Conservation (phyloP, 2,329 filamentous ascomycete genomes). For the Aspergillus hiratsukae region DNA sequence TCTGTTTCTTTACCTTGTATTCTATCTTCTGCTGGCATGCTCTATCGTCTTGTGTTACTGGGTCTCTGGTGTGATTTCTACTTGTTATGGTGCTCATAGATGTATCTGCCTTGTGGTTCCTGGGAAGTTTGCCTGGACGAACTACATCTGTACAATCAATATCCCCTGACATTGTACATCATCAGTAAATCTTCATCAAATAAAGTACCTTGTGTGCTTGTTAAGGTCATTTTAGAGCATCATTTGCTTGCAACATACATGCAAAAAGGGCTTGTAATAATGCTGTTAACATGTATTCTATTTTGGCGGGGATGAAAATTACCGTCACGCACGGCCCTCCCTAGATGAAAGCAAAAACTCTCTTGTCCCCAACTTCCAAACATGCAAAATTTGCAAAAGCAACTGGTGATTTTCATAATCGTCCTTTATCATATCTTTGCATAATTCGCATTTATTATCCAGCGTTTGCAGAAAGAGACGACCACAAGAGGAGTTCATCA, state of each 20-base stretch:
- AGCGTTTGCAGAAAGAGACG: not conserved
- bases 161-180: slow-evolving; percentile 4
- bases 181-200: not conserved
- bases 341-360: slow-evolving; percentile 2
- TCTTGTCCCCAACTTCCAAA: not conserved
- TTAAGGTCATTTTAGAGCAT: not conserved
- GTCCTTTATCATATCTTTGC: not conserved
- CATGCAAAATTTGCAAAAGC: slow-evolving; percentile 13
- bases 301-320: slow-evolving; percentile 1
- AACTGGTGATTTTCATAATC: slow-evolving; percentile 11
- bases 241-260: not conserved
- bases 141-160: slow-evolving; percentile 5
- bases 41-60: slow-evolving; percentile 34
- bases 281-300: not conserved
- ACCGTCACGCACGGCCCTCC: not conserved
- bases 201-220: not conserved
- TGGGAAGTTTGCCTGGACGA: slow-evolving; percentile 11
- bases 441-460: no score
- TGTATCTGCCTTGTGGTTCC: slow-evolving; percentile 18
- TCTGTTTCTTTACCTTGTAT: slow-evolving; percentile 9
- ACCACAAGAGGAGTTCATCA: not conserved
- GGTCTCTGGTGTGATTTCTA: slow-evolving; percentile 23
- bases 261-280: not conserved
- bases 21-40: slow-evolving; percentile 21
- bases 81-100: slow-evolving; percentile 20